phyloP scores from a whole-genome alignment of 1,284 basidiomycete species.

The Microbotryum silenes-acaulis region DNA sequence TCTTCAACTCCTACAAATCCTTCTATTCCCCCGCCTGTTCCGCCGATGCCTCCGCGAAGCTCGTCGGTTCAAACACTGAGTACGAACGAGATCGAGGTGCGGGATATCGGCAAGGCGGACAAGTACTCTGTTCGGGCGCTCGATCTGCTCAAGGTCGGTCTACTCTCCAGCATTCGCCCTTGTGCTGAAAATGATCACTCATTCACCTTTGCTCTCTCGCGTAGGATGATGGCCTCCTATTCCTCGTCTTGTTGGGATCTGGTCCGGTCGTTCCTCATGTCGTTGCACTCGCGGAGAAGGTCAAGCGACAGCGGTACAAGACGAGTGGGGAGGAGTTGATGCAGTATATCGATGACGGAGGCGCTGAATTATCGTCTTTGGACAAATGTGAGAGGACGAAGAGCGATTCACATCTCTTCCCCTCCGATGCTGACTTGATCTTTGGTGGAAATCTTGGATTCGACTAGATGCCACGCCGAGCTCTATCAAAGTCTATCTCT shows the following conservation, averaged over 20 bases:
- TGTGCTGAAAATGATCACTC: too few species aligned
- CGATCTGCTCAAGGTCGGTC: slow-evolving; percentile 1
- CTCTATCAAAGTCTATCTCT: slow-evolving; percentile 21
- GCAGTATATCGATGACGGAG: slow-evolving; percentile 19
- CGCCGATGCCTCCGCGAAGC: background rate
- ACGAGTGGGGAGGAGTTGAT: slow-evolving; percentile 22
- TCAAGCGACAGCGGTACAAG: slow-evolving; percentile 24
- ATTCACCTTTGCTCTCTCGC: too few species aligned
- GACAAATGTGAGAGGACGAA: background rate
- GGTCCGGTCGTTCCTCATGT: background rate
- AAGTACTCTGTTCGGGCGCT: background rate
- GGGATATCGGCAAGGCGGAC: background rate
- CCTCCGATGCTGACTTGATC: too few species aligned
- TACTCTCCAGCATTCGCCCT: background rate
- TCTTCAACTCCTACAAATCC: background rate
- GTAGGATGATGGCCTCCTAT: slow-evolving; percentile 12
- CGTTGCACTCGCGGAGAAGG: slow-evolving; percentile 12
- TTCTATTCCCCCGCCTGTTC: background rate
- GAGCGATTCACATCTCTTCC: background rate
- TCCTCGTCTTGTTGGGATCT: slow-evolving; percentile 1
- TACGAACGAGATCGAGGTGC: slow-evolving; percentile 18
- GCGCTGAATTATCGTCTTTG: background rate
- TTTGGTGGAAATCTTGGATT: background rate
- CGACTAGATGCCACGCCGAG: slow-evolving; percentile 1
- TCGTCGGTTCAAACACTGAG: background rate